Conservation (phyloP, 306 rosid species). For the Luffa aegyptiaca region DNA sequence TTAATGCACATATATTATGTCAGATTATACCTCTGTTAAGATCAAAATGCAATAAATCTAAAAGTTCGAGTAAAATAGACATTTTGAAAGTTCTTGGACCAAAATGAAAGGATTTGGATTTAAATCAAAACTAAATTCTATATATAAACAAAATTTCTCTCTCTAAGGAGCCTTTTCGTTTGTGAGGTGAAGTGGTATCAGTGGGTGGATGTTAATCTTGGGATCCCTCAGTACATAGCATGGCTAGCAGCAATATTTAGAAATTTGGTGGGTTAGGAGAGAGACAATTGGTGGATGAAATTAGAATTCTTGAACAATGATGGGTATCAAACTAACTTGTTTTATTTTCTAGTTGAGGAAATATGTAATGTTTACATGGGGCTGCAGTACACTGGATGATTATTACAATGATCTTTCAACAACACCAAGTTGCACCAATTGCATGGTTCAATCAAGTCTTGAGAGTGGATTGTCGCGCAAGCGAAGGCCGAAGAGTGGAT, state of each 20-base stretch:
- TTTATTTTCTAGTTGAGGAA: conserved; percentile 61
- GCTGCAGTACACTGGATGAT: conserved; percentile 41
- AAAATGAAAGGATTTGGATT: too few relatives aligned
- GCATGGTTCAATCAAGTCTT: conserved; percentile 25
- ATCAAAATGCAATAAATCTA: too few relatives aligned
- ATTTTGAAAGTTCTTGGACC: too few relatives aligned
- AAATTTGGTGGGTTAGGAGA: background rate
- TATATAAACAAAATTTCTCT: background rate
- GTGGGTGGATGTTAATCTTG: background rate
- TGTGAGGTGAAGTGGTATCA: background rate
- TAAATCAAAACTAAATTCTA: too few relatives aligned
- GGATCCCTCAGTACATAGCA: background rate
- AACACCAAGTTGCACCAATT: conserved; percentile 34
- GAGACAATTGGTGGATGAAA: background rate
- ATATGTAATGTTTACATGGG: conserved; percentile 74
- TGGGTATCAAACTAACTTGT: conserved; percentile 9
- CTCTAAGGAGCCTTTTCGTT: background rate
- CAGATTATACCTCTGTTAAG: too few relatives aligned
- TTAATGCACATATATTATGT: too few relatives aligned
- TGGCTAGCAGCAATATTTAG: background rate
- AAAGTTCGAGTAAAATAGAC: too few relatives aligned
- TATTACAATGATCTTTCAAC: conserved; percentile 13
- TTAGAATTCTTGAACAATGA: background rate
- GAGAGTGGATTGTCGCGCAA: conserved; percentile 37
- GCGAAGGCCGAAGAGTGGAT: conserved; percentile 32